A percentile compares a stretch with the other conserved stretches of the same genome.
Conservation (phyloP, 768 basidiomycete species). For the Pisolithus sp. region DNA sequence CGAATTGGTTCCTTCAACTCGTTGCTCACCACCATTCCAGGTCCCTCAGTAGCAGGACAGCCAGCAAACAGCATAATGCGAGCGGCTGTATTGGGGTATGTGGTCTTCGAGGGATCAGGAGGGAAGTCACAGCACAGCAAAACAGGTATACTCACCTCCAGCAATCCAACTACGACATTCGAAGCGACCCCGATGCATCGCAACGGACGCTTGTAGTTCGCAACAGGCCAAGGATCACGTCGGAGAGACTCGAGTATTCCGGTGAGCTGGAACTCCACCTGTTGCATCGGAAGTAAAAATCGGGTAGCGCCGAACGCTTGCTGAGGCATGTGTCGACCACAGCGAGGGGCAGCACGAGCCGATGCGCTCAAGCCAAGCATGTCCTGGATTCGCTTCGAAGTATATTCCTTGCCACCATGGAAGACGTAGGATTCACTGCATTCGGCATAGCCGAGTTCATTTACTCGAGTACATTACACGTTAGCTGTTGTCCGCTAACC, state of each 20-base stretch:
- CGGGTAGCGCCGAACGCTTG: constrained; percentile 81
- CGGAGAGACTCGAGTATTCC: constrained; percentile 82
- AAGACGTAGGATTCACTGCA: constrained; percentile 99
- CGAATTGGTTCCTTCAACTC: constrained; percentile 97
- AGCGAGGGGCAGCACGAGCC: constrained; percentile 78
- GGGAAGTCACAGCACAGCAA: background rate
- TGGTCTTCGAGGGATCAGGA: constrained; percentile 39
- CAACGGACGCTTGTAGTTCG: constrained; percentile 86
- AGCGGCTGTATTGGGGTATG: constrained; percentile 93
- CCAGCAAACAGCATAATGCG: constrained; percentile 96
- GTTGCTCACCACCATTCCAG: constrained; percentile 92
- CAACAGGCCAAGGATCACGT: constrained; percentile 96
- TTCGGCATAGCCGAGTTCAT: constrained; percentile 93
- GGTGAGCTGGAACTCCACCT: constrained; percentile 95
- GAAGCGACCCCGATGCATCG: constrained; percentile 94
- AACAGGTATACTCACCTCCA: constrained; percentile 53
- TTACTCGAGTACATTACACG: constrained; percentile 80
- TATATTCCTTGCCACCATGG: constrained; percentile 95
- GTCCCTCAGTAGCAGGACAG: constrained; percentile 93
- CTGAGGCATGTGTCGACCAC: constrained; percentile 75
- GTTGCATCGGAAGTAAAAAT: constrained; percentile 86
- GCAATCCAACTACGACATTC: constrained; percentile 84
- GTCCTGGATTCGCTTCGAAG: constrained; percentile 94
- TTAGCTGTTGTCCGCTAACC: background rate
- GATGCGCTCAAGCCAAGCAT: constrained; percentile 83